Evolutionary conservation across 2,329 filamentous ascomycete species (phyloP), one percentile per base, ranked within the genome.

Genomic region (Trichoderma atroviride): DNA sequence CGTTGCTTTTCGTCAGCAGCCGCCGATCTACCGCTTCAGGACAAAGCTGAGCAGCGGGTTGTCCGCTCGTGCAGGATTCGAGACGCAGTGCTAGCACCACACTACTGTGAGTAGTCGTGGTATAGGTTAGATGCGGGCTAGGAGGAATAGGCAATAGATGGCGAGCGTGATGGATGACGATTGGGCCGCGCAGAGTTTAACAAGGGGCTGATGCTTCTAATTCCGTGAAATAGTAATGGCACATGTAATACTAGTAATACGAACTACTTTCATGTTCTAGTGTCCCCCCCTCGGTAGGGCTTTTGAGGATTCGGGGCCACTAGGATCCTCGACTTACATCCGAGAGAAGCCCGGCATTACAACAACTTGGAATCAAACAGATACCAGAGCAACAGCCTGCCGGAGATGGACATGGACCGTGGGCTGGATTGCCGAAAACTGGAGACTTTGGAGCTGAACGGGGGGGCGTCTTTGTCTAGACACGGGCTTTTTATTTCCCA

Each of bases 1-100:
- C 33, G n/a, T 59, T 59, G 55, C 31, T 53, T 64, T 60, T 65
- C 66, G 55, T 37, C 56, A 61, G 24, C 31, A 40, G 59, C 58
- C 37, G 57, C 24, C 57, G 37, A 43, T 61, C 29, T 47, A 31
- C 58, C 37, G 58, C 37, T 61, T 61, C n/a, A 4, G 43, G 58
- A 61, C 24, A 61, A 56, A 56, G 52, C 52, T 56, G 52, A 56
- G 29, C 52, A 19, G 52, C 16, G 52, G 24, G 29, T 13, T 31
- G 14, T 31, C 27, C 52, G 52, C 11, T 31, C 9, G 52, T 31
- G 24, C 24, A 56, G 52, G 52, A 31, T 31, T 35, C 7, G 19
- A 33, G 52, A 33, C 31, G 29, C 52, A 33, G 27, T 16, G 24
- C 50, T 14, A 16, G 50, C n/a, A 50, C 22, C 22, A 11, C n/a